Percentiles rank a stretch among this genome's conserved stretches.
Evolutionary conservation across 164 flowering plant species (phyloP).

Genomic region (Liquidambar formosana): DNA sequence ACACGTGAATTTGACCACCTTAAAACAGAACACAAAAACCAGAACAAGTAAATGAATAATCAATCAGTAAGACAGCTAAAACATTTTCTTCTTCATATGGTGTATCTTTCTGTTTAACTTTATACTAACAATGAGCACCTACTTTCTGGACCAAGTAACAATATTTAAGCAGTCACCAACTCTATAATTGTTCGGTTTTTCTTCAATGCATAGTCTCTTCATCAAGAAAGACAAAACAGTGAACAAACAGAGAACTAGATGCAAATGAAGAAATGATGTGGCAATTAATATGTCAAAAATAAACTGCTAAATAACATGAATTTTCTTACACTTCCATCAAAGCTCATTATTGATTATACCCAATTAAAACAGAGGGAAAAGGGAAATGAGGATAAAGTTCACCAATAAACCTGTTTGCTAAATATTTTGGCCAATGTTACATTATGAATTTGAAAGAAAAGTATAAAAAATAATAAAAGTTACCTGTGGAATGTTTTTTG

Average conservation of each 20-base stretch:
- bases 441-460: too few species aligned
- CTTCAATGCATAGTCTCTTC: too few species aligned
- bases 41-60: neutral
- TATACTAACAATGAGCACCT: too few species aligned
- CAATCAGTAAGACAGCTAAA: neutral
- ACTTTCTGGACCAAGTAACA: too few species aligned
- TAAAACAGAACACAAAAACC: neutral
- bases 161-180: too few species aligned
- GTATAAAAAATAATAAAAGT: too few species aligned
- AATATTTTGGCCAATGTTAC: neutral
- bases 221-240: too few species aligned
- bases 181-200: too few species aligned
- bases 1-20: neutral
- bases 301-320: neutral
- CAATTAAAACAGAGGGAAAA: neutral
- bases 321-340: neutral
- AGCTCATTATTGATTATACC: neutral
- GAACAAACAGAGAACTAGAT: too few species aligned
- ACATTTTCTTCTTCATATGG: too few species aligned
- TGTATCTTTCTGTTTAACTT: too few species aligned
- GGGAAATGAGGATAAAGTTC: neutral
- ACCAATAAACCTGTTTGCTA: neutral
- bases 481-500: constrained; percentile 98
- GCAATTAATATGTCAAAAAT: neutral
- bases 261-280: too few species aligned